phyloP scores from a whole-genome alignment of 2,329 filamentous ascomycete genomes.

The Apiospora kogelbergensis region DNA sequence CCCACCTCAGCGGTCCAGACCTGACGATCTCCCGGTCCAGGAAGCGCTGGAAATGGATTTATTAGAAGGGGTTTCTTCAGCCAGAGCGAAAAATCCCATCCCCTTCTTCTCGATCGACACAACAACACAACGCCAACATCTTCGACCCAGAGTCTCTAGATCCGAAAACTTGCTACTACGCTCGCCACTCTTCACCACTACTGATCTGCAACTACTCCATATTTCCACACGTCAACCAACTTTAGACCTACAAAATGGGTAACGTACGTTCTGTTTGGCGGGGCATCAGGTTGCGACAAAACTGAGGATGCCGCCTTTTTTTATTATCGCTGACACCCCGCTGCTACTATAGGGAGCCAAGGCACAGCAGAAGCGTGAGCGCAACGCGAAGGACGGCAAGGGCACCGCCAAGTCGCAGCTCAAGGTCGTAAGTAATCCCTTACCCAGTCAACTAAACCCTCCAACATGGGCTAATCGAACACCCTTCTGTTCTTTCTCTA shows the following conservation, averaged over 20 bases:
- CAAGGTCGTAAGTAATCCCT: constrained; percentile 56
- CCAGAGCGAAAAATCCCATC: neutral
- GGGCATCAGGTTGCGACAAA: neutral
- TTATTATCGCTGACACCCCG: constrained; percentile 5
- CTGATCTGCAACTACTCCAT: neutral
- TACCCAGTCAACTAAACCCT: neutral
- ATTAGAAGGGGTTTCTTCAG: constrained; percentile 1
- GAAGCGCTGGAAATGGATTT: neutral
- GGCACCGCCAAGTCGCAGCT: constrained; percentile 64
- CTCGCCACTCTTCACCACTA: neutral
- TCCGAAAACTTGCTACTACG: neutral
- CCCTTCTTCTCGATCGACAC: neutral
- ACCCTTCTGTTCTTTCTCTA: constrained; percentile 1
- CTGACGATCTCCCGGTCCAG: neutral
- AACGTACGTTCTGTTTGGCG: constrained; percentile 22
- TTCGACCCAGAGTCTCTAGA: neutral
- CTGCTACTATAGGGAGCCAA: constrained; percentile 55
- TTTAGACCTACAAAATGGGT: constrained; percentile 21
- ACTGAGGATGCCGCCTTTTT: neutral
- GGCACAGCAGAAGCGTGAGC: constrained; percentile 71
- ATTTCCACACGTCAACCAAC: neutral
- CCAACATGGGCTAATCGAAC: neutral
- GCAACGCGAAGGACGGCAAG: constrained; percentile 63
- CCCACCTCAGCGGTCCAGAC: neutral
- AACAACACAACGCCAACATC: neutral